phyloP scores from a whole-genome alignment of 192 early-diverging fungal species.

The Rhizoclosmatium globosum region DNA sequence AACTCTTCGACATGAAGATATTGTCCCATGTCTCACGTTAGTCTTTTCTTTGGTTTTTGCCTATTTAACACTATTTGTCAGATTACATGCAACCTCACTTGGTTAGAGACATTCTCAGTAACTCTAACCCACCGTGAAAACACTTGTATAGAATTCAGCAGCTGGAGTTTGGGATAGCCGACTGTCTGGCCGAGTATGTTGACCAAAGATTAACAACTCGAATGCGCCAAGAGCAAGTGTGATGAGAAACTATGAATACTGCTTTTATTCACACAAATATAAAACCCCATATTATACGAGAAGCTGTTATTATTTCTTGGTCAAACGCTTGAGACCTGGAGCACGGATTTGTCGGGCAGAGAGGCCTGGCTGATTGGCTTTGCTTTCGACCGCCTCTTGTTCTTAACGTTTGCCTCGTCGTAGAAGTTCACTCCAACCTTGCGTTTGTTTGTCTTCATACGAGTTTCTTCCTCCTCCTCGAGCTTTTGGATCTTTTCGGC shows the following conservation, averaged over 20 bases:
- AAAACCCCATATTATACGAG: too few species aligned
- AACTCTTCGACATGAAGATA: conserved; percentile 53
- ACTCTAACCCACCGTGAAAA: conserved; percentile 61
- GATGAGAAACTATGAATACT: not conserved
- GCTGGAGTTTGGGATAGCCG: conserved; percentile 55
- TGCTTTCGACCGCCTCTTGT: conserved; percentile 83
- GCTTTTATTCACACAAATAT: too few species aligned
- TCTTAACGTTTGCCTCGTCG: conserved; percentile 94
- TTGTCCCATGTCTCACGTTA: conserved; percentile 48
- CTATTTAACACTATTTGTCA: too few species aligned
- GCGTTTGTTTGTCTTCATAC: conserved; percentile 92
- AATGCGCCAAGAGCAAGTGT: conserved; percentile 34
- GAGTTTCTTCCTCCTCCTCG: conserved; percentile 24
- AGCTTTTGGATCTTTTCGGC: not conserved
- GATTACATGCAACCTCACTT: conserved; percentile 46
- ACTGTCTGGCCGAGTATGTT: conserved; percentile 50
- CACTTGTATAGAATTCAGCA: conserved; percentile 60
- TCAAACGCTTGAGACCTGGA: conserved; percentile 33
- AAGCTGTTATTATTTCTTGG: conserved; percentile 13
- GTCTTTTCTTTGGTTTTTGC: too few species aligned
- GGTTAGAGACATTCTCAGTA: conserved; percentile 62
- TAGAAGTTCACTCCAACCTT: conserved; percentile 94
- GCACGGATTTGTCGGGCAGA: conserved; percentile 34
- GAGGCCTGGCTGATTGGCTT: conserved; percentile 34
- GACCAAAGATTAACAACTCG: conserved; percentile 30